phyloP scores from a whole-genome alignment of 164 flowering plant genomes.

The Dillenia suffruticosa region DNA sequence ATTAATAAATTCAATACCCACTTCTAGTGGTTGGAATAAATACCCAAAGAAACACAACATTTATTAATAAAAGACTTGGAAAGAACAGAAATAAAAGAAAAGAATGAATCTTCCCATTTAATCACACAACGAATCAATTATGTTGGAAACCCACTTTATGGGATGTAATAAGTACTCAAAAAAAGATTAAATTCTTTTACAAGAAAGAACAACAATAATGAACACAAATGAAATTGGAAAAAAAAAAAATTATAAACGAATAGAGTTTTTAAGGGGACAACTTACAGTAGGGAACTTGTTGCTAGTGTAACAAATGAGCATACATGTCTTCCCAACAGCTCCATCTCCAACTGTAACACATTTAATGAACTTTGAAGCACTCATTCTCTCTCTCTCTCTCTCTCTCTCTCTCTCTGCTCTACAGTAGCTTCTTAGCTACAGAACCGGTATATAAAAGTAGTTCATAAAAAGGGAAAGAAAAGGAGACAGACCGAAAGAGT shows the following conservation, averaged over 20 bases:
- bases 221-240: not conserved
- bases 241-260: not conserved
- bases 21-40: too few species aligned
- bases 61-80: too few species aligned
- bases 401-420: not conserved
- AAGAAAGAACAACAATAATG: conserved; percentile 3
- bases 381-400: conserved; percentile 39
- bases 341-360: conserved; percentile 99
- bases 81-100: too few species aligned
- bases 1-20: too few species aligned
- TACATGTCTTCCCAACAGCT: conserved; percentile 95
- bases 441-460: conserved; percentile 1
- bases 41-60: too few species aligned
- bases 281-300: conserved; percentile 97
- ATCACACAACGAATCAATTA: too few species aligned
- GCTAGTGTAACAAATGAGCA: conserved; percentile 97
- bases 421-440: conserved; percentile 4
- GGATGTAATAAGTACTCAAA: too few species aligned
- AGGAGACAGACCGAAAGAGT: conserved; percentile 5
- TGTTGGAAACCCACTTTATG: too few species aligned
- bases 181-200: too few species aligned
- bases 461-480: conserved; percentile 3
- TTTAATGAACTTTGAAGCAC: conserved; percentile 93
- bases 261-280: conserved; percentile 5
- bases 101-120: too few species aligned